These are phyloP conservation scores for Myriangium duriaei DNA, from an alignment of 2,329 filamentous ascomycete species.

Conservation along the genomic window DNA sequence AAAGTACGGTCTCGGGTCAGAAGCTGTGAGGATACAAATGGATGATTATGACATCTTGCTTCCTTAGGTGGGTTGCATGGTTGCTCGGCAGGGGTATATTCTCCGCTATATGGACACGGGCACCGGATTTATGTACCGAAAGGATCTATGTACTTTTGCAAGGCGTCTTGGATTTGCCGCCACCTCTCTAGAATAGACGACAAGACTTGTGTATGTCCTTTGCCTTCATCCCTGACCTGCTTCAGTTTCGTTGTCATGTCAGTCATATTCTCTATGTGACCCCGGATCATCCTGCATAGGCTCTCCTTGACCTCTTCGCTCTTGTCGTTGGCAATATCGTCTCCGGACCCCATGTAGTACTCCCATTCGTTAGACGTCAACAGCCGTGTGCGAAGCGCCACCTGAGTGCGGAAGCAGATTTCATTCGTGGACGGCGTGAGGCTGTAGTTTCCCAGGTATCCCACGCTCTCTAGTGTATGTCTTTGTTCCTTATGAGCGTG, in stretches of 20 bases:
- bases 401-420: constrained; percentile 34
- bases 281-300: not conserved
- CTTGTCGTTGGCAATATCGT: constrained; percentile 21
- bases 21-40: constrained; percentile 51
- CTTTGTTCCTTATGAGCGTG: constrained; percentile 22
- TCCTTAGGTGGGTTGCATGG: constrained; percentile 22
- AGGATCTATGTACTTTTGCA: constrained; percentile 9
- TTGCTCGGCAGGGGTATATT: not conserved
- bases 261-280: constrained; percentile 14
- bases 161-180: constrained; percentile 25
- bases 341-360: constrained; percentile 25
- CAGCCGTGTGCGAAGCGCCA: constrained; percentile 26
- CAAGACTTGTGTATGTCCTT: constrained; percentile 3
- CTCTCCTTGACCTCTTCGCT: constrained; percentile 14
- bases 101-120: too few relatives aligned
- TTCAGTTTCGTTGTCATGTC: constrained; percentile 10
- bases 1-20: constrained; percentile 54
- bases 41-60: constrained; percentile 63
- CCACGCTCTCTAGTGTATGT: constrained; percentile 28
- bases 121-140: not conserved
- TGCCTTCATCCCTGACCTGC: constrained; percentile 3
- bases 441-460: constrained; percentile 28
- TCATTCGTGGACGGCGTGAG: constrained; percentile 19
- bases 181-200: constrained; percentile 19
- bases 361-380: constrained; percentile 26